Base-by-base conservation (phyloP, 768 basidiomycete genomes). In the Rhodotorula kratochvilovae region DNA sequence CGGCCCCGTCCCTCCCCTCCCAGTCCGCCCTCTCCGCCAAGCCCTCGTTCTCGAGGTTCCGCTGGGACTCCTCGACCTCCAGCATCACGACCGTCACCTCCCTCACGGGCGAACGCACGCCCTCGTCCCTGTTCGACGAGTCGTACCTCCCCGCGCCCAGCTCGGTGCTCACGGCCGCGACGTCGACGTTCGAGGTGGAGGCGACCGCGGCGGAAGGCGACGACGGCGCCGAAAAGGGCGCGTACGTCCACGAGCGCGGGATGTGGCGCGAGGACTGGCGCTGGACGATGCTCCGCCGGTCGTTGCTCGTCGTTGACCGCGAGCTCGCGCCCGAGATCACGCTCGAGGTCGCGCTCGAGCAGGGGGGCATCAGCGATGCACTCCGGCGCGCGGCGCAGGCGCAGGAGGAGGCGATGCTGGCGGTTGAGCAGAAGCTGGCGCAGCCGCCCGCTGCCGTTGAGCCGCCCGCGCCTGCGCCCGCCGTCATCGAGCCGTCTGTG, bases 61-160 rank as follows among this genome's bases (percentile, higher is more conserved):
- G 48, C 35, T 48, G 39, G 39, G 39, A 42, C 46, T 46, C 35
- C n/a, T 54, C 46, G 46, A 36, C 45, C 35, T 27, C 35, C 35
- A 13, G 35, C 56, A 23, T 57, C 56, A 35, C 35, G 35, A 35
- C 35, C 55, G 23, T 43, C 19, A 3, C 46, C 64, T 0, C n/a
- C 56, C 1, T 42, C 33, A 13, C 39, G 27, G 27, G 23, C 21
- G 10, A 39, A 33, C 17, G 19, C 25, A 25, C 35, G 42, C 12
- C 23, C 23, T 8, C 54, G 2, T 33, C 63, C 6, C 54, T 65
- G 23, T 57, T 65, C 63, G 63, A 65, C 63, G 17, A 27, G 31
- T 17, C 42, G 12, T 46, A 21, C 25, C 23, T 23, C 25, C 5
- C 54, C 43, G 55, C 55, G 7, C 31, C 55, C 5, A n/a, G n/a